Evolutionary conservation across 192 early-diverging fungal genomes (phyloP), one percentile per base, ranked within the genome.

Genomic region (Cladochytrium replicatum): DNA sequence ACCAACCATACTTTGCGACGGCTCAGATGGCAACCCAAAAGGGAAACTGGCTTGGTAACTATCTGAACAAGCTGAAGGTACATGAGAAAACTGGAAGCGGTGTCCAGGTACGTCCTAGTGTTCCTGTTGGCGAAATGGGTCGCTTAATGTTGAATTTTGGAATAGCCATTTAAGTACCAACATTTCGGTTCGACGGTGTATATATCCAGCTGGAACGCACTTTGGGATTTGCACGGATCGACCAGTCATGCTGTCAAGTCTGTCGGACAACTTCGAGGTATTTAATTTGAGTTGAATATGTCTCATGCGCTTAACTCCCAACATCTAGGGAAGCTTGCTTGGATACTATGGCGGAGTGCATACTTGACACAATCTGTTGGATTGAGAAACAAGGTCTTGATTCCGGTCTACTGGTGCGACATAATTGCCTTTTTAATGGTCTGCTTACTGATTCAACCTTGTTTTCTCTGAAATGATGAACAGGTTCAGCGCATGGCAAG

Each of bases 1-100:
- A 81, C 41, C 67, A 83, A 22, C 74, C 77, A 39, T 69, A 89
- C 6, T 88, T 88, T 17, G 75, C 81, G 4, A 88, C 85, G 6
- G 93, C 93, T 4, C 93, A 96, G 64, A 83, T 86, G 0, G 86
- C 86, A 0, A 77, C 72, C 43, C 86, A 88, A 55, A 83, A 88
- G 42, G 84, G 77, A 0, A 67, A 64, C 5, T 85, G 73, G 57
- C 56, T 88, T 6, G 44, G 69, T 11, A 85, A 83, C 23, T 25
- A 45, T 56, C 65, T 71, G 52, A n/a, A 26, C 7, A 21, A 27
- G 38, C 9, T 27, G 7, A 48, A 15, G 29, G 15, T 3, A 45
- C 21, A 34, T 13, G 6, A 15, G 3, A 19, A 37, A 1, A 5
- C 7, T 50, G n/a, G 30, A 53, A 52, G 23, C 8, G 31, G 52